Base-by-base conservation (phyloP, 2,329 filamentous ascomycete species). In the Trichoderma pleuroti region DNA sequence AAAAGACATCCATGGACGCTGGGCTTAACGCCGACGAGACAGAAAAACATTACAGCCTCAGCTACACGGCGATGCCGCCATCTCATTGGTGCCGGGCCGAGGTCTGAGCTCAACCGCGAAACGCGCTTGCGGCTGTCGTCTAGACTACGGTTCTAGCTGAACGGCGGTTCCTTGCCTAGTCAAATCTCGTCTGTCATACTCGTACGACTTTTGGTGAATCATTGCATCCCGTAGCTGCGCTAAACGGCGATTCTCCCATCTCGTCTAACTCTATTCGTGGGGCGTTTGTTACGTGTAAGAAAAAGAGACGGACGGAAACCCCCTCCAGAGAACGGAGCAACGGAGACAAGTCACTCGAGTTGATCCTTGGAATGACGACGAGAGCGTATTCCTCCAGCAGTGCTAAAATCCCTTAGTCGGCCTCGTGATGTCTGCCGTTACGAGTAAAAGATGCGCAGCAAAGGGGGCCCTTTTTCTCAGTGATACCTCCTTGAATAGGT, bases 391-490 rank as follows among this genome's bases (percentile, higher is more conserved):
- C 39, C 39, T 7, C 7, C 39, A 42, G 39, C n/a, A 9, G 18
- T 42, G 42, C 36, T 28, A 42, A 42, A 56, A 59, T 34, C 21
- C 30, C 7, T 14, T 56, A 56, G 30, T 26, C 10, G 9, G 24
- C 30, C 32, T 34, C 21, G 18, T 24, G 21, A 18, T n/a, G n/a
- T 36, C 12, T 56, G 32, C 62, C 62, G 34, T 56, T 65, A 56
- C 5, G 21, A 65, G 62, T 56, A 65, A 65, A 65, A 65, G 30
- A 26, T 39, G 62, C 62, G 62, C 62, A 30, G 49, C 62, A 26
- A 24, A 36, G 4, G 5, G 5, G 4, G 8, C 39, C 16, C 18
- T 42, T 32, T 9, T 9, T 6, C 11, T 6, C 62, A 54, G 34
- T 39, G 16, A 56, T 56, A 28, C 46, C 32, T 34, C 16, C 46